Evolutionary conservation across 805 yeast genomes (phyloP).

Genomic region (Maudiozyma bulderi): DNA sequence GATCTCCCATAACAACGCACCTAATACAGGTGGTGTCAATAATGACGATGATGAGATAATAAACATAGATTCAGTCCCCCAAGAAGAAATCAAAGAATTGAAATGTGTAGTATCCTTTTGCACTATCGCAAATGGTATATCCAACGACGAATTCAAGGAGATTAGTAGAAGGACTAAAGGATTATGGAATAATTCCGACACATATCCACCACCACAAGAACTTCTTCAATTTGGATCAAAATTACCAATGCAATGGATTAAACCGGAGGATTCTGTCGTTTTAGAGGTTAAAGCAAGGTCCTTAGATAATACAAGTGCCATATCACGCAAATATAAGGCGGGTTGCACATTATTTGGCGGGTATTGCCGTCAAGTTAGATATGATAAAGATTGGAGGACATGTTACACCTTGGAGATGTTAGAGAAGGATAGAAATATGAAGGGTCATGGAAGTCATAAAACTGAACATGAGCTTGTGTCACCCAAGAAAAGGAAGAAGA

Average conservation of each 20-base stretch:
- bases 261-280: conserved; percentile 68
- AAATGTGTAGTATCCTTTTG: conserved; percentile 56
- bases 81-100: conserved; percentile 1
- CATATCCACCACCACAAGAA: conserved; percentile 33
- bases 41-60: no score
- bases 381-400: conserved; percentile 54
- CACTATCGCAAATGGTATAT: conserved; percentile 76
- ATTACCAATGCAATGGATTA: conserved; percentile 67
- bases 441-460: background rate
- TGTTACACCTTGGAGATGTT: conserved; percentile 49
- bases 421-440: background rate
- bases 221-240: conserved; percentile 47
- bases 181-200: conserved; percentile 45
- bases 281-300: conserved; percentile 78
- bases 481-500: conserved; percentile 19
- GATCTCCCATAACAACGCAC: conserved; percentile 27
- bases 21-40: background rate
- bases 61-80: background rate
- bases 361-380: conserved; percentile 55
- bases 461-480: background rate
- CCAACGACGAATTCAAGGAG: conserved; percentile 47
- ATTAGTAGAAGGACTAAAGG: conserved; percentile 50
- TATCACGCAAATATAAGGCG: conserved; percentile 42
- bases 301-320: conserved; percentile 39
- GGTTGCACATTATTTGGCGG: conserved; percentile 71